Evolutionary conservation across 768 basidiomycete genomes (phyloP).

Genomic region (Pleurotus salmoneostramineus): DNA sequence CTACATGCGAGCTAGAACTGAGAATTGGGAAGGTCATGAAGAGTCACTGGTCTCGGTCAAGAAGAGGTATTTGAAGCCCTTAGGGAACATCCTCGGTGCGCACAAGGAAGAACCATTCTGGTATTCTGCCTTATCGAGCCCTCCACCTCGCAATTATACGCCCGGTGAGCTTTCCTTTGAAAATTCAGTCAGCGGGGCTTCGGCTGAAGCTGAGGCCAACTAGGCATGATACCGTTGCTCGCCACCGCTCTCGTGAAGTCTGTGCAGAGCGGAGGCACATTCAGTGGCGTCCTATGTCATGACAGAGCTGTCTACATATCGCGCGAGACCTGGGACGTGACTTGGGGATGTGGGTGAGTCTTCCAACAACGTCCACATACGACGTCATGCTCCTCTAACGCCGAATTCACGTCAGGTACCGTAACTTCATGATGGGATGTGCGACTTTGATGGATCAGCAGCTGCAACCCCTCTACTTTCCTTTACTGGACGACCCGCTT

Average conservation of each 20-base stretch:
- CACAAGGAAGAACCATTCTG: slow-evolving; percentile 55
- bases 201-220: background rate
- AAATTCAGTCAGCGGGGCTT: background rate
- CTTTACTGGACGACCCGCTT: slow-evolving; percentile 50
- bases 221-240: slow-evolving; percentile 66
- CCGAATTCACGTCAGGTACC: slow-evolving; percentile 47
- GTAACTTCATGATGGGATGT: slow-evolving; percentile 81
- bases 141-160: slow-evolving; percentile 52
- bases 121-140: slow-evolving; percentile 40
- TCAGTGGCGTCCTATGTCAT: slow-evolving; percentile 61
- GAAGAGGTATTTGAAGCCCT: background rate
- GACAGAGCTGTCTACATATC: slow-evolving; percentile 56
- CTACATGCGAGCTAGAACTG: background rate
- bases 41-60: background rate
- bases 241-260: slow-evolving; percentile 50
- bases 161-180: slow-evolving; percentile 42
- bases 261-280: slow-evolving; percentile 43
- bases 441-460: slow-evolving; percentile 66
- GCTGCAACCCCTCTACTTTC: slow-evolving; percentile 56
- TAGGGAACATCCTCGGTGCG: background rate
- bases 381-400: background rate
- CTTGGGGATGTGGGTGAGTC: slow-evolving; percentile 74
- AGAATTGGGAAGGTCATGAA: background rate
- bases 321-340: slow-evolving; percentile 54
- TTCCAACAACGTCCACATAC: background rate